Percentiles rank a stretch among this genome's conserved stretches.
Conservation (phyloP, 192 early-diverging fungal genomes). For the Entomortierella beljakovae region DNA sequence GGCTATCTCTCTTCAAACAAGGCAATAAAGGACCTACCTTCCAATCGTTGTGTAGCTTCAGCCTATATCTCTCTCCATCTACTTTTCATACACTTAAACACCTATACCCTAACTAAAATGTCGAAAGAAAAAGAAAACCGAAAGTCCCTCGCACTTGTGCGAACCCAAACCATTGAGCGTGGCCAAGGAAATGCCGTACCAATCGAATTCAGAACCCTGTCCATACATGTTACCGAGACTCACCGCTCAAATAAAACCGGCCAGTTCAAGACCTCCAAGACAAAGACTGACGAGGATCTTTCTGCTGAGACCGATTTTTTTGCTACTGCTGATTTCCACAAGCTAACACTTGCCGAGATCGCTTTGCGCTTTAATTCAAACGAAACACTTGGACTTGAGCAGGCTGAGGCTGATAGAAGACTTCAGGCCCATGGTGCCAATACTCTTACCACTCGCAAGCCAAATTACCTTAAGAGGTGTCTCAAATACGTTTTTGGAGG, state of each 20-base stretch:
- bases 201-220: constrained; percentile 62
- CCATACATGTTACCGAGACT: constrained; percentile 58
- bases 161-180: constrained; percentile 51
- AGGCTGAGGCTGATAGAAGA: constrained; percentile 41
- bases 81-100: neutral
- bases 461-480: constrained; percentile 56
- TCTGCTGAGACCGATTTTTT: constrained; percentile 50
- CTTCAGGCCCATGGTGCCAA: constrained; percentile 58
- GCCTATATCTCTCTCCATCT: neutral
- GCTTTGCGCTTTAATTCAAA: constrained; percentile 53
- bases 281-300: constrained; percentile 28
- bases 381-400: constrained; percentile 48
- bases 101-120: constrained; percentile 13
- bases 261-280: constrained; percentile 7
- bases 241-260: constrained; percentile 36
- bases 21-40: constrained; percentile 8
- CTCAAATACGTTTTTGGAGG: constrained; percentile 74
- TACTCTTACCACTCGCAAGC: constrained; percentile 49
- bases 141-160: constrained; percentile 42
- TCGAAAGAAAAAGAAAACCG: constrained; percentile 35
- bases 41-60: neutral
- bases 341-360: constrained; percentile 55
- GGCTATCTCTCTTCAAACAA: constrained; percentile 7
- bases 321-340: constrained; percentile 58
- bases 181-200: constrained; percentile 45